Conservation (phyloP, 805 yeast species). For the Torulaspora gathmanii region DNA sequence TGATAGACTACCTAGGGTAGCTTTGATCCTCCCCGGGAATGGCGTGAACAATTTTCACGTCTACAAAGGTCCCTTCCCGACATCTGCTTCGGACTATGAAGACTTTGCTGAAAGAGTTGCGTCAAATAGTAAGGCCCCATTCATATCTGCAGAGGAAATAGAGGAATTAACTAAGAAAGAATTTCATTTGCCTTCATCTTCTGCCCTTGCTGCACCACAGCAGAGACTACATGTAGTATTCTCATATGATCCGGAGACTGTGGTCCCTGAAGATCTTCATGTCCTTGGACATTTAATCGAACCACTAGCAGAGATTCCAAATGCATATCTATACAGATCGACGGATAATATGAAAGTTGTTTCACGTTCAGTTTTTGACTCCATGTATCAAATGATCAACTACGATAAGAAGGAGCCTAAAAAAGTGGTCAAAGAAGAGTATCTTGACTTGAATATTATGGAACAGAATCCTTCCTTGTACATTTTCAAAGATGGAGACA, state of each 20-base stretch:
- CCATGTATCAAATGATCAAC: conserved; percentile 43
- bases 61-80: conserved; percentile 22
- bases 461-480: conserved; percentile 60
- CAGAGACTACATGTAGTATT: conserved; percentile 45
- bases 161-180: conserved; percentile 17
- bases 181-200: conserved; percentile 16
- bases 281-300: conserved; percentile 58
- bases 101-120: conserved; percentile 47
- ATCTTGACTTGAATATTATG: conserved; percentile 48
- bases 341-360: conserved; percentile 43
- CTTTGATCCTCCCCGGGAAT: conserved; percentile 50
- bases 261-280: conserved; percentile 53
- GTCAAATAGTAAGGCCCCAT: conserved; percentile 43
- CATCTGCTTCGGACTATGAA: conserved; percentile 33
- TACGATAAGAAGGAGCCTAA: conserved; percentile 37
- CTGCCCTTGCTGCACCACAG: conserved; percentile 5
- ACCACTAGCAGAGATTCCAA: conserved; percentile 53
- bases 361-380: conserved; percentile 38
- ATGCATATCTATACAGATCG: conserved; percentile 50
- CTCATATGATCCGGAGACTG: conserved; percentile 47
- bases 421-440: conserved; percentile 41
- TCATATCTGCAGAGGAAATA: conserved; percentile 19
- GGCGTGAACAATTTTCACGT: conserved; percentile 27
- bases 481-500: conserved; percentile 53
- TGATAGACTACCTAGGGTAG: conserved; percentile 40